Conservation (phyloP, 805 yeast genomes). For the Schwanniomyces polymorphus region DNA sequence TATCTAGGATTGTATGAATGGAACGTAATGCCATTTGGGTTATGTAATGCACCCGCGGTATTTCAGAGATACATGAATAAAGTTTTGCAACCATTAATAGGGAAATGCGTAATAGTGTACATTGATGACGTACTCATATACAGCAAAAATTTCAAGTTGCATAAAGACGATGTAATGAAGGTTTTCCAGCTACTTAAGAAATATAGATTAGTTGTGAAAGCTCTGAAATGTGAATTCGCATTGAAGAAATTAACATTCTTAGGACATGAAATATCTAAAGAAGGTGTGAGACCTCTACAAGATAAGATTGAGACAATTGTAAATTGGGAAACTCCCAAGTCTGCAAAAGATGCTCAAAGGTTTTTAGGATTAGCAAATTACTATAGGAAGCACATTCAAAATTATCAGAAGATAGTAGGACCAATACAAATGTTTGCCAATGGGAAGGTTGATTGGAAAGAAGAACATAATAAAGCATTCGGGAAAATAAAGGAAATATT, state of each 20-base stretch:
- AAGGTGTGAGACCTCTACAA: neutral
- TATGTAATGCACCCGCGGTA: constrained; percentile 20
- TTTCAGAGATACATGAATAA: constrained; percentile 13
- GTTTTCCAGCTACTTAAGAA: neutral
- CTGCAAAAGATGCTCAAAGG: neutral
- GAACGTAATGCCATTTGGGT: constrained; percentile 23
- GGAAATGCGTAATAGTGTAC: neutral
- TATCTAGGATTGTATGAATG: constrained; percentile 16
- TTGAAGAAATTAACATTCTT: neutral
- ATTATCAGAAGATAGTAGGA: neutral
- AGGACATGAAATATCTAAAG: neutral
- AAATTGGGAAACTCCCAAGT: neutral
- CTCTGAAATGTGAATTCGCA: neutral
- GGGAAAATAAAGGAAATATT: neutral
- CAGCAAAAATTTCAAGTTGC: neutral
- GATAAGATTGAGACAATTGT: neutral
- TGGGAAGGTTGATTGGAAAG: neutral
- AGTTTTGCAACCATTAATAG: neutral
- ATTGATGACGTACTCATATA: neutral
- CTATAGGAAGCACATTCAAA: neutral
- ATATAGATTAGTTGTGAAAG: neutral
- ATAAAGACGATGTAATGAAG: neutral
- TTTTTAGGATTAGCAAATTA: neutral
- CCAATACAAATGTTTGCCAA: neutral
- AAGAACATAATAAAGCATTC: neutral